phyloP scores from a whole-genome alignment of 345 rosid genomes.

The Orychophragmus violaceus region DNA sequence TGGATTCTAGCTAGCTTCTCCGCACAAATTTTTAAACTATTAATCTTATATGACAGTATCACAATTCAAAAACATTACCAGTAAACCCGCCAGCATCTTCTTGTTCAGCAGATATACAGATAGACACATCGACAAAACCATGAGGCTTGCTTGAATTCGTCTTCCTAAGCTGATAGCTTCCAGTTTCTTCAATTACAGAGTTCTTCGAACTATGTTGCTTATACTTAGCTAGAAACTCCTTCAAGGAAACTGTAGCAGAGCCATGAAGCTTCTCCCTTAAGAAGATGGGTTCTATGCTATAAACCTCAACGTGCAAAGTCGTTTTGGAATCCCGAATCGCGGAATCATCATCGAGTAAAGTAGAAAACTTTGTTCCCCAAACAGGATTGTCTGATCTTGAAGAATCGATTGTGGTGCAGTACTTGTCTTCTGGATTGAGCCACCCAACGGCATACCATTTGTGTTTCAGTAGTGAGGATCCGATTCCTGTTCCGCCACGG shows the following conservation, averaged over 20 bases:
- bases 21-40: slow-evolving; percentile 1
- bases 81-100: slow-evolving; percentile 34
- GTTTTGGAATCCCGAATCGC: too few species aligned
- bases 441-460: slow-evolving; percentile 97
- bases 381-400: slow-evolving; percentile 61
- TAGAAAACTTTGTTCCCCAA: slow-evolving; percentile 78
- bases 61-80: slow-evolving; percentile 30
- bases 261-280: slow-evolving; percentile 76
- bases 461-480: slow-evolving; percentile 63
- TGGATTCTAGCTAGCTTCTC: too few species aligned
- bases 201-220: slow-evolving; percentile 31
- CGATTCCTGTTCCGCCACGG: slow-evolving; percentile 33
- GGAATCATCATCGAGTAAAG: slow-evolving; percentile 39
- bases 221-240: slow-evolving; percentile 55
- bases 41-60: not conserved
- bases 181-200: slow-evolving; percentile 46
- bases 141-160: slow-evolving; percentile 54
- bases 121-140: slow-evolving; percentile 75
- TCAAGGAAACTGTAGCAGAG: slow-evolving; percentile 57
- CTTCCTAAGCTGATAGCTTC: slow-evolving; percentile 80
- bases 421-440: slow-evolving; percentile 78
- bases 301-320: slow-evolving; percentile 64
- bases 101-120: slow-evolving; percentile 49
- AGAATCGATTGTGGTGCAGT: slow-evolving; percentile 73
- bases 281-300: slow-evolving; percentile 84